phyloP scores from a whole-genome alignment of 2,329 filamentous ascomycete species.

The Penicillium sp. region DNA sequence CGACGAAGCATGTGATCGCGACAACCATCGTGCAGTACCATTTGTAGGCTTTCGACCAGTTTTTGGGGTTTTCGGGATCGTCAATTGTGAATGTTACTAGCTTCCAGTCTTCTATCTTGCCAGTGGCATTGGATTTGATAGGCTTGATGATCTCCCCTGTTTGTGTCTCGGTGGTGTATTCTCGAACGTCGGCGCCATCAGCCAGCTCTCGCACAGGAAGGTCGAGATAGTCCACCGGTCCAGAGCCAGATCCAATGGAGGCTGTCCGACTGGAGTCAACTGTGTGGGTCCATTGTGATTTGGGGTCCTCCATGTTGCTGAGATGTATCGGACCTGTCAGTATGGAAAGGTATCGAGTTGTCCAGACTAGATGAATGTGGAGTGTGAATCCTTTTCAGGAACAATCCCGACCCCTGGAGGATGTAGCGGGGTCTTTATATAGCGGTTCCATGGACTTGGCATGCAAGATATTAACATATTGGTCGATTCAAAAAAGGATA shows the following conservation, averaged over 20 bases:
- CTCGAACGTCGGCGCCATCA: slow-evolving; percentile 60
- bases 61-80: slow-evolving; percentile 79
- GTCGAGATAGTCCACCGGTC: slow-evolving; percentile 49
- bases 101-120: slow-evolving; percentile 55
- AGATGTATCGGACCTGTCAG: neutral
- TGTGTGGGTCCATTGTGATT: slow-evolving; percentile 10
- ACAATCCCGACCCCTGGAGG: neutral
- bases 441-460: neutral
- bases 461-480: neutral
- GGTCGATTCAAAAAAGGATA: slow-evolving; percentile 1
- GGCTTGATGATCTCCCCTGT: slow-evolving; percentile 61
- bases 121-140: slow-evolving; percentile 55
- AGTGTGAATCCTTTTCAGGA: neutral
- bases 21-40: slow-evolving; percentile 88
- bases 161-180: slow-evolving; percentile 64
- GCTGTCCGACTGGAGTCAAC: slow-evolving; percentile 24
- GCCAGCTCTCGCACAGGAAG: slow-evolving; percentile 66
- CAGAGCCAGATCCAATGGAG: slow-evolving; percentile 26
- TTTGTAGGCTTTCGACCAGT: slow-evolving; percentile 75
- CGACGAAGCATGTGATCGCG: slow-evolving; percentile 70
- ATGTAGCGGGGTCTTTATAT: slow-evolving; percentile 14
- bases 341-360: neutral
- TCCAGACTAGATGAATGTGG: neutral
- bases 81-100: slow-evolving; percentile 69
- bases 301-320: slow-evolving; percentile 18